Base-by-base conservation (phyloP, 2,329 filamentous ascomycete genomes). In the Colletotrichum karsti region DNA sequence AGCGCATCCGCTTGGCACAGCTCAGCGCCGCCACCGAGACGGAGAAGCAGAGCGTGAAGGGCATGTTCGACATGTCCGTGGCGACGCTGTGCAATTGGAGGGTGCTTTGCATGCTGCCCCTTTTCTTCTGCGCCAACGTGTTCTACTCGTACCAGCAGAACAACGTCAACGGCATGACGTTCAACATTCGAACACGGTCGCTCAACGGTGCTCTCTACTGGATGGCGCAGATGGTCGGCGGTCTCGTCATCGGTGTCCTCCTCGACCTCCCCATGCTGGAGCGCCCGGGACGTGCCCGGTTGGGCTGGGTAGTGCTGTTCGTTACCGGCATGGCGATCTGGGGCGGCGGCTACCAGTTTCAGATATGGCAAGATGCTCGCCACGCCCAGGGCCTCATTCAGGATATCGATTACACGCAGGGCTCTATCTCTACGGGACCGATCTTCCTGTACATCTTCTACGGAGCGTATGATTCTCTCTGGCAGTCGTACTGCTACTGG, bases 381-480 rank as follows among this genome's bases (percentile, higher is more conserved):
- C 71, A 79, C n/a, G 80, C 77, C 18, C 54, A 70, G 5, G 80
- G 81, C 4, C 72, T 77, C 20, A 81, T 81, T 67, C 80, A 85
- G 61, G 79, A 83, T 56, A 75, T 86, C 62, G 84, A 87, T 73
- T 87, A 82, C 69, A 83, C 77, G 10, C 73, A 81, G 33, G 84
- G 83, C 39, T 70, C 77, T 42, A 80, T 84, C 42, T 90, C 87
- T 57, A 83, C 84, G 6, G 90, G 89, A 0, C 90, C 90, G 9
- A 90, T 92, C 73, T 88, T 92, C 73, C 80, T 92, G 13, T 92
- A 92, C 81, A 89, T 92, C 75, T 91, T 91, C 78, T 92, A 92
- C 74, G 90, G 91, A 42, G 85, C 88, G 69, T 91, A 89, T 73
- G 91, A 92, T 75, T 88, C 90, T 2, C 82, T 89, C 18, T 92